Evolutionary conservation across 2,329 filamentous ascomycete species (phyloP).

Genomic region (Ceratocystis diversiconidia): DNA sequence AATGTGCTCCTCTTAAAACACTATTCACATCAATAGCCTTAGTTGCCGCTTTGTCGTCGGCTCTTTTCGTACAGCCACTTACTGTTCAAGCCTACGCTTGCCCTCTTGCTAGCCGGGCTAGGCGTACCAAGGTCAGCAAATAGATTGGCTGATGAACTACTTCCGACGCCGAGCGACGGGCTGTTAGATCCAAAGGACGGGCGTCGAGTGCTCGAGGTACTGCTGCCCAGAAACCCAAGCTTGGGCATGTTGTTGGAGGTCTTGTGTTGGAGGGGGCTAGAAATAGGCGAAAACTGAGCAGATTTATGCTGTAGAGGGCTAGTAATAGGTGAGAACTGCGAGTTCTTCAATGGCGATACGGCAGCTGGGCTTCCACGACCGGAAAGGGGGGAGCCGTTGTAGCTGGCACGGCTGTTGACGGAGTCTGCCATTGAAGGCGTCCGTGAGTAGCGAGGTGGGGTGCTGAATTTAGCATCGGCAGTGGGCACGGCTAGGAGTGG

Average conservation of each 20-base stretch:
- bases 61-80: constrained; percentile 92
- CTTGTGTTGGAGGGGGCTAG: constrained; percentile 26
- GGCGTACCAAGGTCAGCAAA: constrained; percentile 53
- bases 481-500: constrained; percentile 52
- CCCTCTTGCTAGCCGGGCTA: constrained; percentile 54
- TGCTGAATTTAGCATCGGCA: constrained; percentile 51
- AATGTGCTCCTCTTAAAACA: no score
- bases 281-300: constrained; percentile 34
- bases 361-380: constrained; percentile 37
- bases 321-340: constrained; percentile 33
- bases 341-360: constrained; percentile 24
- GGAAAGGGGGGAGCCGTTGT: constrained; percentile 43
- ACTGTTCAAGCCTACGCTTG: constrained; percentile 68
- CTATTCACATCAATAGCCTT: constrained; percentile 24
- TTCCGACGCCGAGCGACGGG: constrained; percentile 30
- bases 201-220: constrained; percentile 25
- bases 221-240: constrained; percentile 6
- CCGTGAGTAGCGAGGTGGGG: constrained; percentile 73
- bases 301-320: constrained; percentile 52
- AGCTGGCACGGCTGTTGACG: constrained; percentile 43
- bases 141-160: constrained; percentile 33
- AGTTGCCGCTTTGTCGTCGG: constrained; percentile 37
- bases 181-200: constrained; percentile 48
- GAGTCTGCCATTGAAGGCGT: constrained; percentile 54
- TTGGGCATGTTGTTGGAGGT: constrained; percentile 28